Conservation (phyloP, 495 filamentous ascomycete species). For the Neurospora sp. region DNA sequence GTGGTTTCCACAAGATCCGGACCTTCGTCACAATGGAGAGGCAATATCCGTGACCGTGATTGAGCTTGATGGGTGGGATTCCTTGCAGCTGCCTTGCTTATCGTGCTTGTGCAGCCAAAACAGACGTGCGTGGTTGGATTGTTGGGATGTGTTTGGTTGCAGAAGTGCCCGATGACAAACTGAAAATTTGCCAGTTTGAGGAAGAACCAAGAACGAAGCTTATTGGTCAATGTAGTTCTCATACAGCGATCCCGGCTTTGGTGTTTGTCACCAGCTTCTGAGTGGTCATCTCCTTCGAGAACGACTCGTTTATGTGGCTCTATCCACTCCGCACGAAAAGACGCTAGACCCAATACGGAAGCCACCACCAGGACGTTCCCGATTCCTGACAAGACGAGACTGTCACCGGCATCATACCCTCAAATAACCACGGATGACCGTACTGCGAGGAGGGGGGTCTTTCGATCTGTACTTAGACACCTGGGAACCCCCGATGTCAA, state of each 20-base stretch:
- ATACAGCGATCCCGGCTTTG: background rate
- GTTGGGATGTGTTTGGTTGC: background rate
- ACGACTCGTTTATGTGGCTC: background rate
- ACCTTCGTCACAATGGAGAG: background rate
- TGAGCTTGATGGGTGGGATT: background rate
- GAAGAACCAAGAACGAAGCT: background rate
- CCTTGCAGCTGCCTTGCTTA: background rate
- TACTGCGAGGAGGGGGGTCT: too few species aligned
- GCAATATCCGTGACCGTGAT: background rate
- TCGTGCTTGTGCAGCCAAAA: background rate
- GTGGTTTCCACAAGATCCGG: background rate
- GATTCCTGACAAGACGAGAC: background rate
- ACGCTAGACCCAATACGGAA: background rate
- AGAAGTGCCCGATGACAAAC: background rate
- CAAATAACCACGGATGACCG: background rate
- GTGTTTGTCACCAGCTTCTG: background rate
- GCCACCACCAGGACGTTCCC: background rate
- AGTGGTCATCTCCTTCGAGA: background rate
- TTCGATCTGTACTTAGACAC: too few species aligned
- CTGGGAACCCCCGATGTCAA: too few species aligned
- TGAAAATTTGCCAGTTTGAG: slow-evolving; percentile 1
- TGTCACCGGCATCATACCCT: background rate
- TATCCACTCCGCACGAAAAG: background rate
- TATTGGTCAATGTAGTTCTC: background rate
- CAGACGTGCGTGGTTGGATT: background rate